Percentiles rank a stretch among this genome's conserved stretches.
Conservation (phyloP, 148 eudicot species). For the Talinum fruticosum region DNA sequence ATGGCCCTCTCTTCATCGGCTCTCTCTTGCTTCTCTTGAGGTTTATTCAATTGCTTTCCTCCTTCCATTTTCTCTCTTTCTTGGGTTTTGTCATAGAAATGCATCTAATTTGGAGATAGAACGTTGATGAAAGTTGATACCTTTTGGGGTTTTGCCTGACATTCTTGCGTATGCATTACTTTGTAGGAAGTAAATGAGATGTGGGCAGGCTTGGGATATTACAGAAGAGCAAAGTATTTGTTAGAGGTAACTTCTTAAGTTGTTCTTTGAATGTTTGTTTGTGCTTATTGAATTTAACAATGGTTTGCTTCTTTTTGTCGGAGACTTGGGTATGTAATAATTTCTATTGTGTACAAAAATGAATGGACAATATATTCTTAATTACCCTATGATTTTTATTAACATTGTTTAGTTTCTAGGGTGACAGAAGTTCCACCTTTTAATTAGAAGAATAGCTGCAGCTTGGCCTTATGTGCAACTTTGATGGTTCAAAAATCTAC, state of each 20-base stretch:
- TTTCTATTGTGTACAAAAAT: too few relatives aligned
- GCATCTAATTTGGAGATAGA: constrained; percentile 1
- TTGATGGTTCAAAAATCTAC: not conserved
- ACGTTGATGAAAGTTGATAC: not conserved
- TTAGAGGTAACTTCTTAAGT: constrained; percentile 54
- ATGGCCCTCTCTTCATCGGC: constrained; percentile 82
- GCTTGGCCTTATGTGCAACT: not conserved
- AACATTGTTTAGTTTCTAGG: not conserved
- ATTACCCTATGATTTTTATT: too few relatives aligned
- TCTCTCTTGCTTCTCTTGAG: constrained; percentile 80
- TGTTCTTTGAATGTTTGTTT: not conserved
- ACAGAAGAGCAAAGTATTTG: constrained; percentile 79
- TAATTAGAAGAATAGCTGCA: not conserved
- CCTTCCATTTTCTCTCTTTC: not conserved
- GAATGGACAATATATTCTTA: too few relatives aligned
- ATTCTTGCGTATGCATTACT: not conserved
- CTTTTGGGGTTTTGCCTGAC: not conserved
- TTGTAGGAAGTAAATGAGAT: constrained; percentile 95
- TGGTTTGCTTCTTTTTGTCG: not conserved
- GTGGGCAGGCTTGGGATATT: constrained; percentile 99
- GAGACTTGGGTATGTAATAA: too few relatives aligned
- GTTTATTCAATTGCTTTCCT: constrained; percentile 27
- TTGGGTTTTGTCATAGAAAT: not conserved
- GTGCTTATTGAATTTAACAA: not conserved
- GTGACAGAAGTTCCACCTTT: too few relatives aligned